A percentile compares a stretch with the other conserved stretches of the same genome.
These are phyloP conservation scores for Pichia manshurica DNA, from an alignment of 805 yeast genomes.

Conservation along the genomic window DNA sequence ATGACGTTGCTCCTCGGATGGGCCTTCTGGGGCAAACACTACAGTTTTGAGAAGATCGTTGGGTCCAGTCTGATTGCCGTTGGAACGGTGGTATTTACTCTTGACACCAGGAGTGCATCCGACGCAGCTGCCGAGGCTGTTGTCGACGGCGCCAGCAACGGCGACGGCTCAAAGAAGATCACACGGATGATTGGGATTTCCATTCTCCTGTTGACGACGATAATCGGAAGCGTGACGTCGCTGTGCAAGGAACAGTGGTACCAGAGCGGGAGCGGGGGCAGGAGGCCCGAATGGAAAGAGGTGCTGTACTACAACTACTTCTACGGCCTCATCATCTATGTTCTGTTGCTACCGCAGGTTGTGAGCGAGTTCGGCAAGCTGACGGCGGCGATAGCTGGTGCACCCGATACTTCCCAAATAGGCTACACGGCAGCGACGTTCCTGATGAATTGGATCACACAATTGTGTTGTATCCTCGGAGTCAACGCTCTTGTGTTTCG, in stretches of 20 bases:
- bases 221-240: slow-evolving; percentile 18
- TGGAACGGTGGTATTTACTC: slow-evolving; percentile 46
- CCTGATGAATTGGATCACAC: slow-evolving; percentile 44
- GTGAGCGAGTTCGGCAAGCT: slow-evolving; percentile 14
- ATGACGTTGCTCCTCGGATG: slow-evolving; percentile 55
- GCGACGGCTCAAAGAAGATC: too few species aligned
- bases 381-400: too few species aligned
- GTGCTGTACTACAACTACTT: slow-evolving; percentile 56
- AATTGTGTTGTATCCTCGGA: slow-evolving; percentile 59
- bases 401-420: neutral
- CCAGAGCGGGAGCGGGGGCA: slow-evolving; percentile 29
- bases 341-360: slow-evolving; percentile 30
- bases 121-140: neutral
- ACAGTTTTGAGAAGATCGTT: slow-evolving; percentile 39
- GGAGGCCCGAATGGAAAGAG: slow-evolving; percentile 52
- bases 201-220: slow-evolving; percentile 31
- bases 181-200: slow-evolving; percentile 7
- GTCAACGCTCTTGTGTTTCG: slow-evolving; percentile 56
- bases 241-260: slow-evolving; percentile 48
- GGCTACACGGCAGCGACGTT: slow-evolving; percentile 24
- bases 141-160: neutral
- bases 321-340: slow-evolving; percentile 49
- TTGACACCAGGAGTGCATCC: slow-evolving; percentile 13
- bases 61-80: slow-evolving; percentile 47
- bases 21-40: slow-evolving; percentile 39